Evolutionary conservation across 169 alveolate species (phyloP), one percentile per base, ranked within the genome.

Genomic region (Plasmodium vinckei): DNA sequence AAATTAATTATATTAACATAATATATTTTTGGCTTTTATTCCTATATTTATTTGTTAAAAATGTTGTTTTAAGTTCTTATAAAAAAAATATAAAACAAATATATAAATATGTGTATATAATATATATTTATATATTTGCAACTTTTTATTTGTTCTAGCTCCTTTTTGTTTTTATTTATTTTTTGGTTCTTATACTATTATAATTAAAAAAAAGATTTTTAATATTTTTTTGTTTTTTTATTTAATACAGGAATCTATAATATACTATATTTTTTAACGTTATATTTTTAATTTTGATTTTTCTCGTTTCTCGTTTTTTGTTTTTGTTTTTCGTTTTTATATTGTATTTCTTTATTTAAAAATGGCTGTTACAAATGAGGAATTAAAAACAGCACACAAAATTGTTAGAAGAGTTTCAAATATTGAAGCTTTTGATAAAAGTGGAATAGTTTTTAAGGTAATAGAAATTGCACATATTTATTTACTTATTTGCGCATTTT

Each of bases 361-460:
- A 77, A 77, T 77, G 88, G 77, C 88, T 49, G 65, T 77, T 68
- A 77, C 88, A 64, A 77, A 64, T 77, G 90, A 82, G 51, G 90
- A 82, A 60, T 39, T 82, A 15, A 82, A 82, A 82, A 82, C 90
- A 15, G 90, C 90, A 10, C 47, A 72, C 46, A 82, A 82, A 59
- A 82, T 82, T 68, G 90, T 82, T 54, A 65, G 86, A 60, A 56
- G 90, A 15, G 86, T 54, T 44, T 82, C 90, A 53, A 82, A 82
- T 68, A 47, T 82, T 15, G 90, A 82, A 19, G 90, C 90, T 42
- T 82, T 82, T 69, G 90, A 82, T 25, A 82, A 82, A 68, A 39
- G 65, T 71, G 90, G 90, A 39, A 19, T 72, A 12, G 90, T 82
- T 27, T 82, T 68, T 69, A 68, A 82, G 79, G 90, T 68, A 67